Evolutionary conservation across 768 basidiomycete genomes (phyloP).

Genomic region (Gautieria morchelliformis): DNA sequence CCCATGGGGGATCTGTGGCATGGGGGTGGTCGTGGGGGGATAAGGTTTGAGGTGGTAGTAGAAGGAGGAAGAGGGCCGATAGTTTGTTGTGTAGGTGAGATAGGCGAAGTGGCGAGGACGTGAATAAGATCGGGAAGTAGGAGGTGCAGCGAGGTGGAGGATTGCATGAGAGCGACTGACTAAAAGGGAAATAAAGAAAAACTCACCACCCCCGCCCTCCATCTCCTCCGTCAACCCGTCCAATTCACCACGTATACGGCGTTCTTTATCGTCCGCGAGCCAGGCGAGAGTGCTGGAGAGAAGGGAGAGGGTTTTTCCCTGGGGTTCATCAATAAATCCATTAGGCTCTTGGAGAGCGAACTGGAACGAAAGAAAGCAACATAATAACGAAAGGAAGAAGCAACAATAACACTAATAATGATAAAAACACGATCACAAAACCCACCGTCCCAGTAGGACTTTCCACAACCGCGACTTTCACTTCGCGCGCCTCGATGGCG

Average conservation of each 20-base stretch:
- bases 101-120: no score
- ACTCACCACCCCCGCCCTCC: no score
- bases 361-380: no score
- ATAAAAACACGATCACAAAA: not conserved
- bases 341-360: no score
- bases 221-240: conserved; percentile 6
- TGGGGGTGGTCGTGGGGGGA: no score
- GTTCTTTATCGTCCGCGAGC: conserved; percentile 59
- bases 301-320: conserved; percentile 85
- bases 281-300: conserved; percentile 70
- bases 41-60: no score
- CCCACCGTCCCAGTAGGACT: conserved; percentile 84
- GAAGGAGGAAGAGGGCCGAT: no score
- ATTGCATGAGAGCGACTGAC: not conserved
- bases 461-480: conserved; percentile 73
- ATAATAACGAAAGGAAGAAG: no score
- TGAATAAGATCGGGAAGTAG: no score
- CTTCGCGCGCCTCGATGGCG: conserved; percentile 53
- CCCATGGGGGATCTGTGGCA: conserved; percentile 73
- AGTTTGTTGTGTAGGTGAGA: not conserved
- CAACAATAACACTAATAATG: not conserved
- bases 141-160: not conserved
- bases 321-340: not conserved
- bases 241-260: conserved; percentile 59
- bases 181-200: not conserved